These are phyloP conservation scores for Botrytis squamosa DNA, from an alignment of 2,329 filamentous ascomycete genomes.

Conservation along the genomic window DNA sequence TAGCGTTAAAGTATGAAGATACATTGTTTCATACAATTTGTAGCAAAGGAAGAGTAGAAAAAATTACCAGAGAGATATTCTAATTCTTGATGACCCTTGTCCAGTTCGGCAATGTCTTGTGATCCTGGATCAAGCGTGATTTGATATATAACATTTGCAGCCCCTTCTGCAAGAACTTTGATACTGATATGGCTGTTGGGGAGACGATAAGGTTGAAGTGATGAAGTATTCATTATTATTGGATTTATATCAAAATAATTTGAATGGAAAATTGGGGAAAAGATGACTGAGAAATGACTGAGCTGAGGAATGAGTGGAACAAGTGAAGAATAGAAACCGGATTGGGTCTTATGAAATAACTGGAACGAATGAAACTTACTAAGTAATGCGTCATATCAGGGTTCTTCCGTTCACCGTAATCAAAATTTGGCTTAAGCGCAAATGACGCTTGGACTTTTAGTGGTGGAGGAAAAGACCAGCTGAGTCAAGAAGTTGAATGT, in stretches of 20 bases:
- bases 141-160: constrained; percentile 74
- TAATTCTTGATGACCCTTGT: constrained; percentile 22
- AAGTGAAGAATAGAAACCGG: background rate
- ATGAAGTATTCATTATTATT: background rate
- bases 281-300: background rate
- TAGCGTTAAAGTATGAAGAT: background rate
- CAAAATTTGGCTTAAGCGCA: background rate
- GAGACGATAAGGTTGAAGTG: background rate
- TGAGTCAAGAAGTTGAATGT: background rate
- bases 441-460: constrained; percentile 1
- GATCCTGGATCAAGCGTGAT: constrained; percentile 44
- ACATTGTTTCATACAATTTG: background rate
- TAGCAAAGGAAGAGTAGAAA: background rate
- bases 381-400: constrained; percentile 5
- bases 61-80: constrained; percentile 19
- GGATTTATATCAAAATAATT: too few relatives aligned
- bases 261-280: background rate
- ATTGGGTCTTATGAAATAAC: constrained; percentile 8
- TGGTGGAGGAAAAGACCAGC: background rate
- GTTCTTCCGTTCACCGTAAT: constrained; percentile 10
- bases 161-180: constrained; percentile 58
- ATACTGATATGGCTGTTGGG: background rate
- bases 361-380: background rate
- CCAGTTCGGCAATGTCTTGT: constrained; percentile 23
- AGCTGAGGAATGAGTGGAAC: background rate